Conservation (phyloP, 495 filamentous ascomycete species). For the Lineolata rhizophorae region DNA sequence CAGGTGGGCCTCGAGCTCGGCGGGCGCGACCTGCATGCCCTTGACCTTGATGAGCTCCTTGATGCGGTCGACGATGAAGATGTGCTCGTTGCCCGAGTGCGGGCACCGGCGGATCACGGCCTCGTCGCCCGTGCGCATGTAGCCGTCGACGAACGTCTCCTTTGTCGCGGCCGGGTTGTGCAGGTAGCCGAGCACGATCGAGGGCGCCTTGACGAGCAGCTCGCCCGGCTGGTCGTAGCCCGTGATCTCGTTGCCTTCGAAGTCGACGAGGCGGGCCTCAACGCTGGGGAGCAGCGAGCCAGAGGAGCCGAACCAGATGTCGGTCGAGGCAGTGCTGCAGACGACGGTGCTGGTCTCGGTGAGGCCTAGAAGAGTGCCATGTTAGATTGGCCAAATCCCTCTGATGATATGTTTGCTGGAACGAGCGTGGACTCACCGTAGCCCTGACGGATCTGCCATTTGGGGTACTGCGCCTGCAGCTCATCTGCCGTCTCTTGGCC, state of each 20-base stretch:
- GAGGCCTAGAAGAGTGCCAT: constrained; percentile 41
- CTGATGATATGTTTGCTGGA: too few species aligned
- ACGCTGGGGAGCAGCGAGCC: constrained; percentile 47
- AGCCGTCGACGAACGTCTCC: constrained; percentile 59
- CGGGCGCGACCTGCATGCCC: constrained; percentile 79
- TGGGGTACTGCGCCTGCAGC: constrained; percentile 40
- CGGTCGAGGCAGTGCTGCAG: constrained; percentile 35
- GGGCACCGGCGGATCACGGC: constrained; percentile 43
- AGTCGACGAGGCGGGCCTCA: constrained; percentile 45
- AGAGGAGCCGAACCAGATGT: constrained; percentile 51
- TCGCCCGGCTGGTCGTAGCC: constrained; percentile 61
- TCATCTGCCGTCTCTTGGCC: constrained; percentile 57
- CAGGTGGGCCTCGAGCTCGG: constrained; percentile 76
- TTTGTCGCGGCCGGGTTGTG: constrained; percentile 65
- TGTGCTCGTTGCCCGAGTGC: constrained; percentile 41
- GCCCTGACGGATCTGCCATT: constrained; percentile 48
- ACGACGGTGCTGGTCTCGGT: constrained; percentile 70
- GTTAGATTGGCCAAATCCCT: too few species aligned
- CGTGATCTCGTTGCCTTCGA: constrained; percentile 56
- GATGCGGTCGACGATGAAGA: constrained; percentile 70
- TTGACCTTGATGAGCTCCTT: constrained; percentile 94
- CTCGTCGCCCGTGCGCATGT: constrained; percentile 76
- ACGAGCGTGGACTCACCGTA: too few species aligned
- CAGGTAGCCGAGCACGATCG: constrained; percentile 62
- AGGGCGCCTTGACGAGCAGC: constrained; percentile 52